Evolutionary conservation across 306 rosid species (phyloP).

Genomic region (Fragaria iinumae): DNA sequence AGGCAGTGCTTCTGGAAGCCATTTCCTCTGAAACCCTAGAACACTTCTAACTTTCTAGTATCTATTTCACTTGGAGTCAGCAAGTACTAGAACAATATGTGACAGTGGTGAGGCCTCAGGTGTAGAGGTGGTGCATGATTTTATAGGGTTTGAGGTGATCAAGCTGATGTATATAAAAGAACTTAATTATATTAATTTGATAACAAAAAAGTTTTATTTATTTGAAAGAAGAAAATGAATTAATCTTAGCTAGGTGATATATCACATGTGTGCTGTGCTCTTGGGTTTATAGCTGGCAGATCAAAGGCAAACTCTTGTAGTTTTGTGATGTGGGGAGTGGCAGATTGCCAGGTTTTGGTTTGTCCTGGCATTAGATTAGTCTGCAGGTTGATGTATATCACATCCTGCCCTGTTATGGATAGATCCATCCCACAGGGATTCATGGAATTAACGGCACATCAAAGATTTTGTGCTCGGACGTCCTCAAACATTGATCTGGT

Average conservation of each 20-base stretch:
- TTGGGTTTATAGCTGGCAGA: constrained; percentile 45
- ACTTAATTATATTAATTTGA: background rate
- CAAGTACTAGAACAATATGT: background rate
- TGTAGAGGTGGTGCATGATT: constrained; percentile 15
- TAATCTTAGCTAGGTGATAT: background rate
- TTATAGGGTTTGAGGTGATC: constrained; percentile 34
- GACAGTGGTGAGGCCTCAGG: constrained; percentile 12
- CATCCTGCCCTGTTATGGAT: constrained; percentile 1
- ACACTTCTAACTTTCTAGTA: background rate
- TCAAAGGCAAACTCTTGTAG: constrained; percentile 32
- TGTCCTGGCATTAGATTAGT: background rate
- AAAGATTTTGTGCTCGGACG: background rate
- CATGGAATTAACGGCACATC: background rate
- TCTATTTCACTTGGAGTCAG: background rate
- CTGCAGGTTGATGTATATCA: background rate
- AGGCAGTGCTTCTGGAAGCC: constrained; percentile 56
- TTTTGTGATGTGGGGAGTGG: constrained; percentile 22
- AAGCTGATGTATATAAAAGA: background rate
- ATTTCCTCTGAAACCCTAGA: constrained; percentile 29
- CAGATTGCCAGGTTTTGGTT: constrained; percentile 18
- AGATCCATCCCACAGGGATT: background rate
- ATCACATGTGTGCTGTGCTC: constrained; percentile 30
- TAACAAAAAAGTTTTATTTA: background rate
- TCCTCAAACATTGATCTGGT: background rate
- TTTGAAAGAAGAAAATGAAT: background rate